Percentiles rank a stretch among this genome's conserved stretches.
phyloP scores from a whole-genome alignment of 2,329 filamentous ascomycete genomes.

The Pseudogymnoascus sp. region DNA sequence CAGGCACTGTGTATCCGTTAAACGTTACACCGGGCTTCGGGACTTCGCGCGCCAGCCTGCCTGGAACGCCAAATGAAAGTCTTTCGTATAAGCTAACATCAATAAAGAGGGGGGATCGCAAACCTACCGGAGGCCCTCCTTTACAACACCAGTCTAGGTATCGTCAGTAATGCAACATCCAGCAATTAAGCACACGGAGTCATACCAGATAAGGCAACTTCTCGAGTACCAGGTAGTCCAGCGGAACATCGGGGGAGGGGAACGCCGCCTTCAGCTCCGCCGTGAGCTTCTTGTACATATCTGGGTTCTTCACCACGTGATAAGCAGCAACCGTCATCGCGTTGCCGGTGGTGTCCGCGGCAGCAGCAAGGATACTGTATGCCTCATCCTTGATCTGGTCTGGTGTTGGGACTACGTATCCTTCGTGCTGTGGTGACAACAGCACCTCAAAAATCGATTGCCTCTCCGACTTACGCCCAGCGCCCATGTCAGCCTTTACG shows the following conservation, averaged over 20 bases:
- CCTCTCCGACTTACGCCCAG: not conserved
- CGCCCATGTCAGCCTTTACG: slow-evolving; percentile 16
- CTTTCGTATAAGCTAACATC: slow-evolving; percentile 5
- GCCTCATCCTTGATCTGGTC: not conserved
- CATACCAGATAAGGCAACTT: slow-evolving; percentile 28
- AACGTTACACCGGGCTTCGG: slow-evolving; percentile 25
- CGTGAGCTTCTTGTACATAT: slow-evolving; percentile 21
- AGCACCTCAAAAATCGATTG: slow-evolving; percentile 1
- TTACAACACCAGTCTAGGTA: slow-evolving; percentile 27
- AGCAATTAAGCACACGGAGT: not conserved
- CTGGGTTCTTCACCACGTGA: slow-evolving; percentile 23
- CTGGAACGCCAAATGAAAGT: slow-evolving; percentile 26
- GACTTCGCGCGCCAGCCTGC: slow-evolving; percentile 28
- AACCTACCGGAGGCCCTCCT: slow-evolving; percentile 29
- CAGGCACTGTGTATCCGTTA: slow-evolving; percentile 26
- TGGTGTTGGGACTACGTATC: not conserved
- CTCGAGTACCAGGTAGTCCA: slow-evolving; percentile 26
- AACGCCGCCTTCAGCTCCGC: slow-evolving; percentile 26
- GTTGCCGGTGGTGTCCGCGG: slow-evolving; percentile 30
- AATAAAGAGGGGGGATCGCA: not conserved
- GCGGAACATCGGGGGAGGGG: slow-evolving; percentile 21
- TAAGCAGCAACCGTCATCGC: slow-evolving; percentile 27
- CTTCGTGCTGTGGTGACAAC: not conserved
- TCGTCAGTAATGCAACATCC: slow-evolving; percentile 8
- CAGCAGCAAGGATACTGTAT: slow-evolving; percentile 24